Evolutionary conservation across 1,139 yeast species (phyloP).

Genomic region (Blastobotrys arbuscula): DNA sequence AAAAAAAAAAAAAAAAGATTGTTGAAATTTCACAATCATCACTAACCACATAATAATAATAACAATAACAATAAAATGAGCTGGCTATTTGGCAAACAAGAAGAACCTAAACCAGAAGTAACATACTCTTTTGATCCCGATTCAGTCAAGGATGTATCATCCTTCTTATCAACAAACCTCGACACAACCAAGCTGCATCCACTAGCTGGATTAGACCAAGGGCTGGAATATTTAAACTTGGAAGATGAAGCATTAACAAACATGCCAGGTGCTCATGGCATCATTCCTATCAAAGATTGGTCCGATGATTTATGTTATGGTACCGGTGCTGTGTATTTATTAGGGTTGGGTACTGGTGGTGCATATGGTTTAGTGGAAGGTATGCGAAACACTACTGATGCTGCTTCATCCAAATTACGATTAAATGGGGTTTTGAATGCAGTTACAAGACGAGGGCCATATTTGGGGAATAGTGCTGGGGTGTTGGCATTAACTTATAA

Average conservation of each 20-base stretch:
- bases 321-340: slow-evolving; percentile 86
- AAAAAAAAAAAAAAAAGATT: not conserved
- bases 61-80: slow-evolving; percentile 41
- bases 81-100: slow-evolving; percentile 58
- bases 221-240: slow-evolving; percentile 82
- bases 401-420: slow-evolving; percentile 70
- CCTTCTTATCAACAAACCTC: slow-evolving; percentile 55
- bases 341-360: slow-evolving; percentile 84
- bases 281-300: slow-evolving; percentile 95
- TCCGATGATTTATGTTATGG: slow-evolving; percentile 96
- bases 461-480: slow-evolving; percentile 91
- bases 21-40: too few species aligned
- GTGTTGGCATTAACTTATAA: slow-evolving; percentile 87
- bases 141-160: slow-evolving; percentile 58
- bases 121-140: slow-evolving; percentile 54
- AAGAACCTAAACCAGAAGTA: slow-evolving; percentile 28
- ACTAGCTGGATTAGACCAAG: slow-evolving; percentile 80
- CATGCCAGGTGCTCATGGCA: slow-evolving; percentile 81
- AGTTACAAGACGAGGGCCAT: slow-evolving; percentile 93
- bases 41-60: slow-evolving; percentile 1
- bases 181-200: slow-evolving; percentile 83
- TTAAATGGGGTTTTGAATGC: slow-evolving; percentile 87
- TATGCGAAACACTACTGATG: slow-evolving; percentile 62
- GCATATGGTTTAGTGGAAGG: slow-evolving; percentile 86
- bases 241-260: slow-evolving; percentile 75